Conservation (phyloP, 495 filamentous ascomycete species). For the Daldinia decipiens region DNA sequence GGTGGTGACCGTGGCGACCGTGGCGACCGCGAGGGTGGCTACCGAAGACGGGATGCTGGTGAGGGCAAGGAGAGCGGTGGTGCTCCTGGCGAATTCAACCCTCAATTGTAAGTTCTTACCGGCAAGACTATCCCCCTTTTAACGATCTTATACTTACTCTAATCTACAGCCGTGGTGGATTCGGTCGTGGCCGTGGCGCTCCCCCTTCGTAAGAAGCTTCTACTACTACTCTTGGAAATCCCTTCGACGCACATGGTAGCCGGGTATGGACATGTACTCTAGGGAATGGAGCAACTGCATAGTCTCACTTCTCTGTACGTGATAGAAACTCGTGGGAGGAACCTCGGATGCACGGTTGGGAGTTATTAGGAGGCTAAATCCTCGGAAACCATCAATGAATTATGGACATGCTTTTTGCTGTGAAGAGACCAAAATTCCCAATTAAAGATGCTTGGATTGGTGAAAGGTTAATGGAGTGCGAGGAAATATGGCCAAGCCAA, state of each 20-base stretch:
- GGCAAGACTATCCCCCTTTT: not conserved
- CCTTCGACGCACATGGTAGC: conserved; percentile 57
- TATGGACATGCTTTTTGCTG: conserved; percentile 52
- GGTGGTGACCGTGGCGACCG: conserved; percentile 71
- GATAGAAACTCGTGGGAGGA: conserved; percentile 60
- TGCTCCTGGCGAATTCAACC: conserved; percentile 93
- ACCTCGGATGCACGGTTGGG: conserved; percentile 53
- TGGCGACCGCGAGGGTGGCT: conserved; percentile 91
- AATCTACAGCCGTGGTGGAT: conserved; percentile 79
- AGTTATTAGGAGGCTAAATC: conserved; percentile 55
- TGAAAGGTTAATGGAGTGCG: conserved; percentile 31
- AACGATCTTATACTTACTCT: conserved; percentile 43
- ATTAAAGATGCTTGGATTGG: conserved; percentile 21
- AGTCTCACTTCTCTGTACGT: conserved; percentile 61
- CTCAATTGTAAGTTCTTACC: conserved; percentile 75
- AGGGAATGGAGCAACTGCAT: conserved; percentile 58
- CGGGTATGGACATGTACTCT: conserved; percentile 62
- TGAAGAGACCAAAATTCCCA: conserved; percentile 31
- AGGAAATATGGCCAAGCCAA: conserved; percentile 14
- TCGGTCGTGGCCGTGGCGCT: conserved; percentile 86
- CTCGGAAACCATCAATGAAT: conserved; percentile 54
- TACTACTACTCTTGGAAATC: conserved; percentile 49
- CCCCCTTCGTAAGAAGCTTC: conserved; percentile 68
- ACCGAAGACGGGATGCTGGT: conserved; percentile 86
- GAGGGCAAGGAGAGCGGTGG: conserved; percentile 95